These are phyloP conservation scores for Corynespora cassiicola DNA, from an alignment of 2,329 filamentous ascomycete species.

Conservation along the genomic window DNA sequence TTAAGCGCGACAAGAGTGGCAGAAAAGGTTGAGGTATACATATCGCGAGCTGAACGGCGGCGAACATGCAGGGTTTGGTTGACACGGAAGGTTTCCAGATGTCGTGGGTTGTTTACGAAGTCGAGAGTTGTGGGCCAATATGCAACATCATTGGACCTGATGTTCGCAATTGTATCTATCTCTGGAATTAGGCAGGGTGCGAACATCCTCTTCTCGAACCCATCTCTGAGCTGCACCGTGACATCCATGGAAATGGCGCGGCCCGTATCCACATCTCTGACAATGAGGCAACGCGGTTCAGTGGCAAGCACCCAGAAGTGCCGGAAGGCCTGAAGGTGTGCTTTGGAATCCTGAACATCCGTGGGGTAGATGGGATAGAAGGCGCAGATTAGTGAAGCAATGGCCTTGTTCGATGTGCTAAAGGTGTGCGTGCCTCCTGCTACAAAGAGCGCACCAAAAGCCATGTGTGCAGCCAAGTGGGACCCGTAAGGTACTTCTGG, in stretches of 20 bases:
- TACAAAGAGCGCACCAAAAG: slow-evolving; percentile 88
- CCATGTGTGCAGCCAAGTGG: slow-evolving; percentile 90
- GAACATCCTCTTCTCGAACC: slow-evolving; percentile 43
- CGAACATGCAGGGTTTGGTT: slow-evolving; percentile 79
- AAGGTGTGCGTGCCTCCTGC: slow-evolving; percentile 93
- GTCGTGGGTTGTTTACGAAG: slow-evolving; percentile 67
- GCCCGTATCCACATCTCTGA: slow-evolving; percentile 84
- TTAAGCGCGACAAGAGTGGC: slow-evolving; percentile 78
- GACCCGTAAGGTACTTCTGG: slow-evolving; percentile 88
- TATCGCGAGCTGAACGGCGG: slow-evolving; percentile 65
- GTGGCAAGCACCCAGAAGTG: slow-evolving; percentile 97
- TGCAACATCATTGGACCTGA: slow-evolving; percentile 68
- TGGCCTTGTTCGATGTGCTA: slow-evolving; percentile 83
- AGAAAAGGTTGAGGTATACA: slow-evolving; percentile 69
- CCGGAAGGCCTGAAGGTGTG: slow-evolving; percentile 93
- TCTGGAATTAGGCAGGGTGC: slow-evolving; percentile 70
- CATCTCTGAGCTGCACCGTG: slow-evolving; percentile 64
- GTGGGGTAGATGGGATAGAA: slow-evolving; percentile 95
- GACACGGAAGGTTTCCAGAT: slow-evolving; percentile 69
- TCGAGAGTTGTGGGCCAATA: slow-evolving; percentile 86
- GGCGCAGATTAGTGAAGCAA: slow-evolving; percentile 83
- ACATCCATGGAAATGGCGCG: slow-evolving; percentile 79
- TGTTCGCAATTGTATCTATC: slow-evolving; percentile 65
- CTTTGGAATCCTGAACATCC: slow-evolving; percentile 89
- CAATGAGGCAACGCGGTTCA: slow-evolving; percentile 86